A percentile compares a stretch with the other conserved stretches of the same genome.
Evolutionary conservation across 2,329 filamentous ascomycete genomes (phyloP).

Genomic region (Cladophialophora psammophila): DNA sequence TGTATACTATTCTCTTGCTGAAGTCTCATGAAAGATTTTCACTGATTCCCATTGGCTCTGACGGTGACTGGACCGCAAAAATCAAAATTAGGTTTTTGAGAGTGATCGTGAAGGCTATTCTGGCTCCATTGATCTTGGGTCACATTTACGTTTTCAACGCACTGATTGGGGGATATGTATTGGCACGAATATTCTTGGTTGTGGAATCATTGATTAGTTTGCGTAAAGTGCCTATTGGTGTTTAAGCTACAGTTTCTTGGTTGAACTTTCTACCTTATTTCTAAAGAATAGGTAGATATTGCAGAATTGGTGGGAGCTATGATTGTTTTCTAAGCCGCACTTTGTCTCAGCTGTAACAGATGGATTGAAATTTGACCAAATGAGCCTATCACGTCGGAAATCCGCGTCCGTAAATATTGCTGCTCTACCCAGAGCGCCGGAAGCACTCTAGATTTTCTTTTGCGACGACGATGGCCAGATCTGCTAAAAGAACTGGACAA

Average conservation of each 20-base stretch:
- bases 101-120: neutral
- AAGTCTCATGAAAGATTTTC: neutral
- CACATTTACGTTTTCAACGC: neutral
- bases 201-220: neutral
- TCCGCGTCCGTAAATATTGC: too few species aligned
- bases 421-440: too few species aligned
- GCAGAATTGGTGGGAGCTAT: too few species aligned
- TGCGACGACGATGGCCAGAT: too few species aligned
- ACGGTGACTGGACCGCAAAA: too few species aligned
- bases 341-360: too few species aligned
- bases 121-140: neutral
- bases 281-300: neutral
- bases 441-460: too few species aligned
- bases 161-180: neutral
- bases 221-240: neutral
- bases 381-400: too few species aligned
- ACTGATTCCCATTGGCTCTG: too few species aligned
- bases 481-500: too few species aligned
- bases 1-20: neutral
- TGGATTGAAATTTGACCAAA: too few species aligned
- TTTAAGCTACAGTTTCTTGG: neutral
- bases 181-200: slow-evolving; percentile 3
- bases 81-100: neutral
- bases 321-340: too few species aligned
- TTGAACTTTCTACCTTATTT: neutral